phyloP scores from a whole-genome alignment of 2,329 filamentous ascomycete genomes.

The Emmonsia crescens region DNA sequence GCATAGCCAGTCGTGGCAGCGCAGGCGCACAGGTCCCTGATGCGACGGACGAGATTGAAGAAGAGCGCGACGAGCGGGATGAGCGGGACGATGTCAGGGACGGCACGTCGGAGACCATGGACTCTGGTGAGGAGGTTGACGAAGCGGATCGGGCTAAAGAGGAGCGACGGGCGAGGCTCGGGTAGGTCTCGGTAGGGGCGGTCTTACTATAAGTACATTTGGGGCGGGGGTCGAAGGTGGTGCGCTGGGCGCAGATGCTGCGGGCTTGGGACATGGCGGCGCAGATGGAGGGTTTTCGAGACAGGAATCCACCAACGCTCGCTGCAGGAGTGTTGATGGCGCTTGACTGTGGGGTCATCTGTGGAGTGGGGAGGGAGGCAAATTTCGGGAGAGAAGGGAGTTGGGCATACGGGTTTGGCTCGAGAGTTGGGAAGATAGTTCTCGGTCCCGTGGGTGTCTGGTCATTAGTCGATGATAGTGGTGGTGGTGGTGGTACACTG shows the following conservation, averaged over 20 bases:
- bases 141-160: conserved; percentile 44
- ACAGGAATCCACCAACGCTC: conserved; percentile 41
- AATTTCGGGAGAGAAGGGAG: conserved; percentile 47
- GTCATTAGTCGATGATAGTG: conserved; percentile 13
- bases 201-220: conserved; percentile 25
- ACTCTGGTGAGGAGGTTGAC: conserved; percentile 48
- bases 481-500: background rate
- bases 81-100: conserved; percentile 43
- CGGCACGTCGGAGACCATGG: conserved; percentile 51
- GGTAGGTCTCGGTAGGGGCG: conserved; percentile 37
- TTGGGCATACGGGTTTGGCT: conserved; percentile 38
- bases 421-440: conserved; percentile 37
- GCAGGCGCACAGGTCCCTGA: conserved; percentile 23
- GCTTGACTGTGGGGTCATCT: conserved; percentile 48
- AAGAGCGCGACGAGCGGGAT: conserved; percentile 43
- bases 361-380: conserved; percentile 50
- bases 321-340: conserved; percentile 49
- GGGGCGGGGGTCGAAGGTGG: conserved; percentile 43
- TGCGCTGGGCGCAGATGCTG: conserved; percentile 44
- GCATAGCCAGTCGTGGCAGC: conserved; percentile 27
- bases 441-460: conserved; percentile 22
- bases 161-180: conserved; percentile 38
- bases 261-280: conserved; percentile 49
- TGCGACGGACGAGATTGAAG: conserved; percentile 35
- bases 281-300: conserved; percentile 47